Conservation (phyloP, 768 basidiomycete genomes). For the Hypholoma sublateritium region DNA sequence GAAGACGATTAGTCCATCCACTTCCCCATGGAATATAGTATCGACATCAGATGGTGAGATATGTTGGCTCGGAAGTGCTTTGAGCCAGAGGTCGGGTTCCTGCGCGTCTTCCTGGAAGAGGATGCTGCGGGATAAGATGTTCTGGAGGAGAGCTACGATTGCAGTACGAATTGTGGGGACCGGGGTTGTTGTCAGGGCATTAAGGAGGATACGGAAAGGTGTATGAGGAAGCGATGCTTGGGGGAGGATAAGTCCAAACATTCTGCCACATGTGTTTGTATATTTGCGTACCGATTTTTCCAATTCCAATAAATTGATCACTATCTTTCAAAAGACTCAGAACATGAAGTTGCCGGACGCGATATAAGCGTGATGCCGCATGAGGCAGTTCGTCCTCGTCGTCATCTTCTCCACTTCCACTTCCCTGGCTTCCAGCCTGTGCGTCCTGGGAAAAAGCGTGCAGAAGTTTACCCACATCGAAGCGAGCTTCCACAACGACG, state of each 20-base stretch:
- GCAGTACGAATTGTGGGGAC: constrained; percentile 49
- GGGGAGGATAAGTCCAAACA: not conserved
- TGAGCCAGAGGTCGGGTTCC: constrained; percentile 77
- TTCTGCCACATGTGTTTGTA: not conserved
- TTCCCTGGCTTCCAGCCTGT: not conserved
- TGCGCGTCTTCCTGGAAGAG: constrained; percentile 76
- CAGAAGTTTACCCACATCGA: constrained; percentile 84
- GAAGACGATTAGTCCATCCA: constrained; percentile 58
- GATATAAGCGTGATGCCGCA: constrained; percentile 28
- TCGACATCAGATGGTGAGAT: constrained; percentile 41
- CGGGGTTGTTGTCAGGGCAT: constrained; percentile 51
- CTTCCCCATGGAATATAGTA: constrained; percentile 53
- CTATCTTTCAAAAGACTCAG: constrained; percentile 72
- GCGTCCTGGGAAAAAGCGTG: constrained; percentile 35
- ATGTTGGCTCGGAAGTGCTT: constrained; percentile 51
- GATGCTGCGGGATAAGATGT: constrained; percentile 68
- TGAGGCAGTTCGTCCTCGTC: constrained; percentile 24
- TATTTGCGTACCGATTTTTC: constrained; percentile 59
- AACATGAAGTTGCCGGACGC: constrained; percentile 74
- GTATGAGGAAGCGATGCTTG: constrained; percentile 53
- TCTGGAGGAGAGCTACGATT: constrained; percentile 53
- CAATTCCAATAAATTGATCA: constrained; percentile 78
- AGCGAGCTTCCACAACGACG: constrained; percentile 75
- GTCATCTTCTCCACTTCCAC: constrained; percentile 16
- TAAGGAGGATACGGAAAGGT: constrained; percentile 73